Evolutionary conservation across 306 rosid genomes (phyloP).

Genomic region (Phaseolus lunatus): DNA sequence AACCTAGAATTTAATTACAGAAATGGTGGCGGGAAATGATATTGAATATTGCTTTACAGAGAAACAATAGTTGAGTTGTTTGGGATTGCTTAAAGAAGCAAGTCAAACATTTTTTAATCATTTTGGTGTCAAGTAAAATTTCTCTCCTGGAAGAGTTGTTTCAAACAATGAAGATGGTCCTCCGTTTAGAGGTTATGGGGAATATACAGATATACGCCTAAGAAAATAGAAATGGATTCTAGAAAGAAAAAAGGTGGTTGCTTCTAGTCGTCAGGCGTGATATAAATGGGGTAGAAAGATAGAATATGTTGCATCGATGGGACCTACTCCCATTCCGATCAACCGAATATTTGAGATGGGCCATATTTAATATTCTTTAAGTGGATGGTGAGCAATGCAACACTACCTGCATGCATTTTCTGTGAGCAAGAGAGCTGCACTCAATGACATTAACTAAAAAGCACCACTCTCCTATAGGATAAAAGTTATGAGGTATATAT

Average conservation of each 20-base stretch:
- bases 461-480: background rate
- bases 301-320: constrained; percentile 88
- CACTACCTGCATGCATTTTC: constrained; percentile 77
- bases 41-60: too few species aligned
- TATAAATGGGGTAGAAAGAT: constrained; percentile 81
- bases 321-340: constrained; percentile 76
- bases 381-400: constrained; percentile 74
- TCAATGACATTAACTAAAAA: constrained; percentile 52
- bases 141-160: too few species aligned
- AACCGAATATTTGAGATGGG: constrained; percentile 83
- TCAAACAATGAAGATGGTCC: constrained; percentile 46
- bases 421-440: constrained; percentile 75
- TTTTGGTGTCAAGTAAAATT: too few species aligned
- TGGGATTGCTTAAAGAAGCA: too few species aligned
- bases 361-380: constrained; percentile 73
- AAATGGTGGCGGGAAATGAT: too few species aligned
- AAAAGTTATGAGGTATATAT: background rate
- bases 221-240: constrained; percentile 75
- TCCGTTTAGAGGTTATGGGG: constrained; percentile 73
- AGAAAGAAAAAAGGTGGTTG: constrained; percentile 48
- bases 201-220: constrained; percentile 66
- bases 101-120: too few species aligned
- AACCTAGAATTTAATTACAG: too few species aligned
- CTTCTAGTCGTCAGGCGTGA: constrained; percentile 64
- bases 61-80: too few species aligned